phyloP scores from a whole-genome alignment of 805 yeast genomes.

The Suhomyces sp. region DNA sequence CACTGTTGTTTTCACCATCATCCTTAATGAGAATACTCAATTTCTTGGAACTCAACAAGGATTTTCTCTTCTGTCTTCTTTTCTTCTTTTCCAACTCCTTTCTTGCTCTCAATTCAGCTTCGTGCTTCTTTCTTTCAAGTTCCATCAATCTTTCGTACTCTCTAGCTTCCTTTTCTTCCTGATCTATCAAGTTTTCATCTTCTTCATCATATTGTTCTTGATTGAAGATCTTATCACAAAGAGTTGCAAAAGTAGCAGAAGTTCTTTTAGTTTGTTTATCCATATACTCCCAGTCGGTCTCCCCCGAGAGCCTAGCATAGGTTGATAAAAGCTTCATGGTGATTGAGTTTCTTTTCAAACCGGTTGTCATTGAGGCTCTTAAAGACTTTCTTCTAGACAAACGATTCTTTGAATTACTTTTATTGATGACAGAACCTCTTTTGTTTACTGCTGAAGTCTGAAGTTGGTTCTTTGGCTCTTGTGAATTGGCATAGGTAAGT shows the following conservation, averaged over 20 bases:
- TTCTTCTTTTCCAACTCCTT: conserved; percentile 47
- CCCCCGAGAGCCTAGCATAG: conserved; percentile 67
- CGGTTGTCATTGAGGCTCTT: conserved; percentile 41
- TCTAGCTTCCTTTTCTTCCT: conserved; percentile 41
- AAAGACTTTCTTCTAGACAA: conserved; percentile 36
- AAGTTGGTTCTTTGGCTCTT: conserved; percentile 2
- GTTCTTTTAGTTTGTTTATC: conserved; percentile 75
- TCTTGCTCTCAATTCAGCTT: conserved; percentile 51
- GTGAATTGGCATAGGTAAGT: conserved; percentile 30
- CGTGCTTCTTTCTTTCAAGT: conserved; percentile 47
- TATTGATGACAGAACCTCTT: conserved; percentile 28
- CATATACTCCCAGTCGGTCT: conserved; percentile 65
- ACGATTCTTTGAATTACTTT: conserved; percentile 29
- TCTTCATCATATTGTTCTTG: conserved; percentile 56
- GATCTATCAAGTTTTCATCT: conserved; percentile 46
- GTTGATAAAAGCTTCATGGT: conserved; percentile 70
- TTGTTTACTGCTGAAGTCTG: conserved; percentile 17
- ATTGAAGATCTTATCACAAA: conserved; percentile 74
- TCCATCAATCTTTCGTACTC: conserved; percentile 50
- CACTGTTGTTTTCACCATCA: conserved; percentile 20
- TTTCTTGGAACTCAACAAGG: conserved; percentile 38
- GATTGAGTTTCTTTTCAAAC: conserved; percentile 65
- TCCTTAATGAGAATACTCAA: conserved; percentile 38
- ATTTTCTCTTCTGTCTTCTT: conserved; percentile 40
- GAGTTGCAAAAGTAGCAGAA: conserved; percentile 72